A percentile compares a stretch with the other conserved stretches of the same genome.
phyloP scores from a whole-genome alignment of 768 basidiomycete genomes.

The Mycena sanguinolenta region DNA sequence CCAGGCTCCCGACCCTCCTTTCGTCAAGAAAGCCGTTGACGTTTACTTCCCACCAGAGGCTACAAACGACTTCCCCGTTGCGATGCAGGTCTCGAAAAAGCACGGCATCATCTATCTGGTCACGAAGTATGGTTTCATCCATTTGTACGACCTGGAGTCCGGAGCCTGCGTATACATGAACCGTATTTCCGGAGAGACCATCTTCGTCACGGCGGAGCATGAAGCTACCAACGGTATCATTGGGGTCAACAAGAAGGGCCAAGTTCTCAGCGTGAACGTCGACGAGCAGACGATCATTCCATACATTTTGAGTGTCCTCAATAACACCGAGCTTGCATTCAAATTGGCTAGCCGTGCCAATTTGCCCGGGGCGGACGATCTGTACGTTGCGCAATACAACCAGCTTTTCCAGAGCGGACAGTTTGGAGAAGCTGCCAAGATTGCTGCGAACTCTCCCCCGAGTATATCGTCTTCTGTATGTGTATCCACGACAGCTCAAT shows the following conservation, averaged over 20 bases:
- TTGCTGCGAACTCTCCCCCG: conserved; percentile 97
- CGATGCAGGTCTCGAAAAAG: conserved; percentile 98
- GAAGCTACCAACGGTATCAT: conserved; percentile 96
- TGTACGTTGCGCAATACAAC: conserved; percentile 95
- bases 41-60: conserved; percentile 99
- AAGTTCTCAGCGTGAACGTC: conserved; percentile 95
- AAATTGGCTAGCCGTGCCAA: conserved; percentile 97
- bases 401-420: conserved; percentile 90
- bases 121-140: conserved; percentile 99
- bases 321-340: conserved; percentile 98
- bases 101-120: conserved; percentile 98
- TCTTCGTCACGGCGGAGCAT: conserved; percentile 98
- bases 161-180: conserved; percentile 99
- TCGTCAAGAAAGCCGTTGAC: conserved; percentile 97
- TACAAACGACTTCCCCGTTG: conserved; percentile 98
- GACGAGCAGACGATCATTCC: conserved; percentile 97
- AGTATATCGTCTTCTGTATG: conserved; percentile 55
- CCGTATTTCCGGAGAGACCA: conserved; percentile 98
- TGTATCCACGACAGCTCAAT: conserved; percentile 15
- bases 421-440: conserved; percentile 94
- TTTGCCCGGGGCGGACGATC: conserved; percentile 96
- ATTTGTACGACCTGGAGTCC: conserved; percentile 97
- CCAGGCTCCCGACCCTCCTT: conserved; percentile 90
- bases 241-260: conserved; percentile 99
- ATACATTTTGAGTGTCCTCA: conserved; percentile 92